Evolutionary conservation across 306 rosid species (phyloP), one percentile per base, ranked within the genome.

Genomic region (Rubus idaeus): DNA sequence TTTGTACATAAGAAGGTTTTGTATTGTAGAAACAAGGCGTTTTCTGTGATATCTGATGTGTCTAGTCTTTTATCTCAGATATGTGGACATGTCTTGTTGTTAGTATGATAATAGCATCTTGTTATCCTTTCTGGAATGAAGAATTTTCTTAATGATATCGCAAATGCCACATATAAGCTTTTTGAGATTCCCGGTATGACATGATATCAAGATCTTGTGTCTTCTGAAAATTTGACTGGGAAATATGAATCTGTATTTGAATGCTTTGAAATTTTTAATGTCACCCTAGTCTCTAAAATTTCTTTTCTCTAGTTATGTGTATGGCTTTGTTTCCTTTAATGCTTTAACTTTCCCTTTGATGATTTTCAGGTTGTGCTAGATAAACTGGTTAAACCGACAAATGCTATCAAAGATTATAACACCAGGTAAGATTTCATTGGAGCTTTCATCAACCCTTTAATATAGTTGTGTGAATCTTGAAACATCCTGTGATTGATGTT

Each of bases 361-460:
- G 75, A 58, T 42, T 90, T 78, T 53, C 93, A 95, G 99, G 91
- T 89, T 77, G 62, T 95, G 83, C 88, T 92, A 52, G 99, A 95
- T 88, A 86, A 91, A 76, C 82, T 95, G 91, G 99, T 95, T 76
- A 92, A 91, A 82, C 99, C 99, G 20, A 83, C 90, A 76, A 95
- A 95, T 73, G 81, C 84, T 65, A 95, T 95, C 47, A 67, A 11
- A 67, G 97, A 95, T 80, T 92, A 95, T 86, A 92, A 92, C 77
- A 95, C 99, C 80, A 92, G 99, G 99, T 91, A 84, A 49, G 45
- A 52, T 83, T 26, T 77, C 41, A 55, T 75, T 68, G 35, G 44
- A 71, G 35, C 70, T 67, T 49, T 49, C n/a, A 6, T 49, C 35
- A 49, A 45, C 61, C 74, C 65, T 35, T 45, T 78, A 37, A 39